These are phyloP conservation scores for Mortierella hygrophila DNA, from an alignment of 192 early-diverging fungal species.

Conservation along the genomic window DNA sequence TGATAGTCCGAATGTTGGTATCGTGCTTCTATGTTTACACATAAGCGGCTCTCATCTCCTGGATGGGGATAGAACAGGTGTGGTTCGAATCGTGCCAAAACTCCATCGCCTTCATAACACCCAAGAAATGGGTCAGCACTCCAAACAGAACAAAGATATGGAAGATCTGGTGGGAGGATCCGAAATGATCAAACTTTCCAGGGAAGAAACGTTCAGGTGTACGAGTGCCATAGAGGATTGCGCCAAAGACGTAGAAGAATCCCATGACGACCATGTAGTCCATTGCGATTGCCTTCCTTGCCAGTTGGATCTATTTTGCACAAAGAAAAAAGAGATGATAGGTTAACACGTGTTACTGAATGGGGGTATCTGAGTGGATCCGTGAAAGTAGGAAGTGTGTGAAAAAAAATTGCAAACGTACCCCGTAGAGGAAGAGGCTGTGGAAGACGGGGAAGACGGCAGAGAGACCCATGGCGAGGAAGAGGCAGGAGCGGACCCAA, in stretches of 20 bases:
- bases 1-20: background rate
- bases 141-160: constrained; percentile 86
- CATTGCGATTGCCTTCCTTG: constrained; percentile 70
- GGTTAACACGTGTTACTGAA: background rate
- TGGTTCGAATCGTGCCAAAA: constrained; percentile 66
- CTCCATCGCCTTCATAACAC: constrained; percentile 69
- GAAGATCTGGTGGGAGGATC: constrained; percentile 92
- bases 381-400: background rate
- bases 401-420: constrained; percentile 47
- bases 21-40: background rate
- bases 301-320: constrained; percentile 27
- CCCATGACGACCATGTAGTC: constrained; percentile 81
- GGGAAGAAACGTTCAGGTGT: constrained; percentile 91
- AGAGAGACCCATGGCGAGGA: constrained; percentile 84
- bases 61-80: constrained; percentile 38
- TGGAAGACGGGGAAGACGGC: constrained; percentile 83
- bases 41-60: constrained; percentile 25
- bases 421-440: constrained; percentile 72
- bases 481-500: constrained; percentile 81
- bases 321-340: constrained; percentile 1
- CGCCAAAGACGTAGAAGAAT: constrained; percentile 82
- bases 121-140: constrained; percentile 77
- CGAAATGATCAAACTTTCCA: constrained; percentile 85
- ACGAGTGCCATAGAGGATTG: constrained; percentile 86
- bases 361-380: background rate